These are phyloP conservation scores for Cupressus sempervirens DNA, from an alignment of 75 land plant genomes.

Conservation along the genomic window DNA sequence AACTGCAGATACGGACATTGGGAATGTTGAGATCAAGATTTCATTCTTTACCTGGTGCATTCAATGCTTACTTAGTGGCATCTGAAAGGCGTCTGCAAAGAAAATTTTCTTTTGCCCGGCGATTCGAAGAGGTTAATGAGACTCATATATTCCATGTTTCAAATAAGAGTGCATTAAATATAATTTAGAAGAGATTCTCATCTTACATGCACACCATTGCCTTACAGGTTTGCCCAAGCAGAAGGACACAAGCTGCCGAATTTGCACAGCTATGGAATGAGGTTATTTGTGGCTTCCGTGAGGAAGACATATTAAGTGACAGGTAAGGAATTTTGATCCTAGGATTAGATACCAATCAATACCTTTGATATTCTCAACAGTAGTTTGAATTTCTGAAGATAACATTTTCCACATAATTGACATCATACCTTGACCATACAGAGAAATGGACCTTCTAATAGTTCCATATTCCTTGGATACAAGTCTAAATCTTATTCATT, in stretches of 20 bases:
- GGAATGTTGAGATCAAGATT: slow-evolving; percentile 97
- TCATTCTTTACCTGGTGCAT: slow-evolving; percentile 87
- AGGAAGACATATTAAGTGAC: slow-evolving; percentile 94
- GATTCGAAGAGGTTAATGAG: slow-evolving; percentile 61
- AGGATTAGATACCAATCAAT: neutral
- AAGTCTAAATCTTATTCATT: slow-evolving; percentile 78
- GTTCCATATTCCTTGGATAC: slow-evolving; percentile 96
- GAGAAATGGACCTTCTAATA: slow-evolving; percentile 94
- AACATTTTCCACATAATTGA: neutral
- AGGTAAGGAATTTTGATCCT: slow-evolving; percentile 40
- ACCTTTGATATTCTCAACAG: neutral
- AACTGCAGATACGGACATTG: slow-evolving; percentile 77
- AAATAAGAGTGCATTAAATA: neutral
- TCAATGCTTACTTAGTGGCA: slow-evolving; percentile 81
- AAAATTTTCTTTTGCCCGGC: slow-evolving; percentile 66
- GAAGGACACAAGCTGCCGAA: slow-evolving; percentile 85
- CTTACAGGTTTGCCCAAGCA: slow-evolving; percentile 49
- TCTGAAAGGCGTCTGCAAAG: slow-evolving; percentile 49
- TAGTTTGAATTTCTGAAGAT: neutral
- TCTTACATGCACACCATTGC: neutral
- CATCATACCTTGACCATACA: slow-evolving; percentile 17
- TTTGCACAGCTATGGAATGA: slow-evolving; percentile 99
- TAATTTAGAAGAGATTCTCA: neutral
- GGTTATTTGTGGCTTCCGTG: slow-evolving; percentile 85
- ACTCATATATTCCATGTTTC: neutral